Evolutionary conservation across 2,329 filamentous ascomycete genomes (phyloP).

Genomic region (Ophiostoma himal-ulmi): DNA sequence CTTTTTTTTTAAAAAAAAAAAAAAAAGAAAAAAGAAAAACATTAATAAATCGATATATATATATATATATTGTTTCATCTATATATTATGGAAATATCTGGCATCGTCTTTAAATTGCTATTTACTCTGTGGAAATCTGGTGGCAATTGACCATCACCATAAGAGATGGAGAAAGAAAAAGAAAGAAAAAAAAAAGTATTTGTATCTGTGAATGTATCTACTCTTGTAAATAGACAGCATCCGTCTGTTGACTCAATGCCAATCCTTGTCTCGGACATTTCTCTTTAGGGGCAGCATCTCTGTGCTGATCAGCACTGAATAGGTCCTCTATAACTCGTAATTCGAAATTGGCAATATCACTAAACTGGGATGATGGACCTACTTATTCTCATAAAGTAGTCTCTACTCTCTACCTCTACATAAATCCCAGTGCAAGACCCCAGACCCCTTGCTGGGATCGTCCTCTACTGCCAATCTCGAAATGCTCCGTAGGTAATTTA

Average conservation of each 20-base stretch:
- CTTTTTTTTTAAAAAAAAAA: no score
- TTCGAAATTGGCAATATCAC: conserved; percentile 4
- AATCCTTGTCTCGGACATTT: background rate
- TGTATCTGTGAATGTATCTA: no score
- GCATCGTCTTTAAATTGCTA: background rate
- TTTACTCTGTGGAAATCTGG: background rate
- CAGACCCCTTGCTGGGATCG: conserved; percentile 9
- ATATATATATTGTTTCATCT: no score
- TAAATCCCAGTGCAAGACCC: background rate
- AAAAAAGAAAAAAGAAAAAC: no score
- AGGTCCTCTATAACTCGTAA: background rate
- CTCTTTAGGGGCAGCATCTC: background rate
- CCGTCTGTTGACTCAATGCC: background rate
- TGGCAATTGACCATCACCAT: background rate
- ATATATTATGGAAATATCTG: background rate
- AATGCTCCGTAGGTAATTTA: conserved; percentile 11
- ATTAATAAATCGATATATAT: no score
- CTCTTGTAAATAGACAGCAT: no score
- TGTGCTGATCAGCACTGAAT: background rate
- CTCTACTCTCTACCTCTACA: no score
- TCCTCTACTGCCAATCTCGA: conserved; percentile 1
- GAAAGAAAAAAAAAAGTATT: no score
- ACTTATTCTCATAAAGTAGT: no score
- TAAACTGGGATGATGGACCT: background rate
- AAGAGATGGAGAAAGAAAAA: background rate